phyloP scores from a whole-genome alignment of 139 green algal genomes.

The Pleodorina starrii region DNA sequence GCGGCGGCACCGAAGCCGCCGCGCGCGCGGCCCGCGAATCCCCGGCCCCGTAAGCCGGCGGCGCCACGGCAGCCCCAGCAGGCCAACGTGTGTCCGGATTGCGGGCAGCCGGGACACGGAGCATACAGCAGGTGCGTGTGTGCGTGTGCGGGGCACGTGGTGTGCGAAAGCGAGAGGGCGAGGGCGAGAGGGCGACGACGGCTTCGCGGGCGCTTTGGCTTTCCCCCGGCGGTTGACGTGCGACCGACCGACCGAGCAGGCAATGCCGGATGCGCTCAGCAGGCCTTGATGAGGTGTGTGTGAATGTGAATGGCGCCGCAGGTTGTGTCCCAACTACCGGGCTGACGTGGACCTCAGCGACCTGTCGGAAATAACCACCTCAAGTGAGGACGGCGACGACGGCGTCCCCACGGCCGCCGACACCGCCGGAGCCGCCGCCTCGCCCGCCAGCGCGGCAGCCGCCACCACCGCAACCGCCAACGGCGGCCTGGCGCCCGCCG shows the following conservation, averaged over 20 bases:
- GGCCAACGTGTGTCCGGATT: slow-evolving; percentile 51
- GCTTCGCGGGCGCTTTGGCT: too few species aligned
- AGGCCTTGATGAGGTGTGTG: not conserved
- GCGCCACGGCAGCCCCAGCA: slow-evolving; percentile 31
- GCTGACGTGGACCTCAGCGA: not conserved
- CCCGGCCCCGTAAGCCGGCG: slow-evolving; percentile 45
- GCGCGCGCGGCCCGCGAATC: not conserved
- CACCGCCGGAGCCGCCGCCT: not conserved
- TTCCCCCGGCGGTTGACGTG: too few species aligned
- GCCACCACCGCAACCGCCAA: not conserved
- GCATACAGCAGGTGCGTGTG: slow-evolving; percentile 30
- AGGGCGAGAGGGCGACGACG: too few species aligned
- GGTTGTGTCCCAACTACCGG: slow-evolving; percentile 23
- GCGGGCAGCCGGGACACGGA: slow-evolving; percentile 32
- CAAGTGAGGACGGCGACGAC: not conserved
- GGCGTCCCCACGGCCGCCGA: not conserved
- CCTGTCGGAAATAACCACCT: not conserved
- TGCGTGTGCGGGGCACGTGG: too few species aligned
- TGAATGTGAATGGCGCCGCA: not conserved
- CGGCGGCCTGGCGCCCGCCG: not conserved
- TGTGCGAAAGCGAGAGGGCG: too few species aligned
- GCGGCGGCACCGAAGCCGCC: slow-evolving; percentile 17
- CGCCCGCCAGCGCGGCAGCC: not conserved
- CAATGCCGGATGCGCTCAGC: too few species aligned
- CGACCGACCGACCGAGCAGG: too few species aligned